Evolutionary conservation across 148 eudicot species (phyloP).

Genomic region (Fallopia convolvulus): DNA sequence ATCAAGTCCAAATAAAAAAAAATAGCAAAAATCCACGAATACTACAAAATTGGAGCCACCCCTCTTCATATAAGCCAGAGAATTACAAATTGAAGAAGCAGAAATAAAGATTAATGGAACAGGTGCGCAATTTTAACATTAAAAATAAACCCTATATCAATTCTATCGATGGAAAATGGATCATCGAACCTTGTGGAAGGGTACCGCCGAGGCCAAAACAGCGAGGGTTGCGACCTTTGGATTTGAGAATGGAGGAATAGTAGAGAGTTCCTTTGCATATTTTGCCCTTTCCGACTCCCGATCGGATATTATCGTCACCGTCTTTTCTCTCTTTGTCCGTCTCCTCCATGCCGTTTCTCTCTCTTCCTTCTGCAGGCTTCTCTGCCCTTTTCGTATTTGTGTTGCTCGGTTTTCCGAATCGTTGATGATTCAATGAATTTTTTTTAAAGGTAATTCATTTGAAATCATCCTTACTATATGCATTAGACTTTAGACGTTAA

Average conservation of each 20-base stretch:
- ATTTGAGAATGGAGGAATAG: constrained; percentile 66
- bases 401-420: background rate
- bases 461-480: too few relatives aligned
- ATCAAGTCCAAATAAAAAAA: background rate
- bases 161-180: background rate
- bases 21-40: too few relatives aligned
- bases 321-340: background rate
- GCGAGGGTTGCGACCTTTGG: constrained; percentile 64
- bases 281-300: constrained; percentile 29
- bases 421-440: background rate
- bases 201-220: constrained; percentile 79
- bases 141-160: constrained; percentile 6
- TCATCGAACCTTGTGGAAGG: constrained; percentile 49
- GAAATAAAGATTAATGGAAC: background rate
- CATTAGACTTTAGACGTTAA: too few relatives aligned
- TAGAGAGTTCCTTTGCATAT: constrained; percentile 83
- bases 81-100: background rate
- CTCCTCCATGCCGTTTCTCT: constrained; percentile 6
- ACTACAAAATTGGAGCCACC: background rate
- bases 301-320: background rate
- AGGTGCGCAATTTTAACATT: background rate
- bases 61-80: background rate
- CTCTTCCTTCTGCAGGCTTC: background rate
- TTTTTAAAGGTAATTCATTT: too few relatives aligned
- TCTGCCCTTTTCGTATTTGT: background rate